These are phyloP conservation scores for Puccinellia tenuiflora DNA, from an alignment of 176 grass and related monocot genomes.

Conservation along the genomic window DNA sequence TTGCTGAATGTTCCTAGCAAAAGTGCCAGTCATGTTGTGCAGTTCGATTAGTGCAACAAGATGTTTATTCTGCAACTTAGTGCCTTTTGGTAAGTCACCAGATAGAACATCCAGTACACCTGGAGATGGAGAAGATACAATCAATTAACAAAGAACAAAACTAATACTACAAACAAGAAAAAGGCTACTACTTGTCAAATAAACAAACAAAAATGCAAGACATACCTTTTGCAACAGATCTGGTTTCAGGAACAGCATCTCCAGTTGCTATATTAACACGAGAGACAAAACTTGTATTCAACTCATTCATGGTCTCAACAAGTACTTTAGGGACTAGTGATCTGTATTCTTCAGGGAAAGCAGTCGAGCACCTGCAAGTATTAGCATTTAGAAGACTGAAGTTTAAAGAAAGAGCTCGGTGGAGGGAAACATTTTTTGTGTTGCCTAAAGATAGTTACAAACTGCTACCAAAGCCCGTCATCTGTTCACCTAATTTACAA, in stretches of 20 bases:
- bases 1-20: constrained; percentile 91
- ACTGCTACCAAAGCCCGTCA: neutral
- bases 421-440: neutral
- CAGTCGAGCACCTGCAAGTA: constrained; percentile 73
- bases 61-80: constrained; percentile 85
- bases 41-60: constrained; percentile 85
- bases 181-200: constrained; percentile 1
- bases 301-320: constrained; percentile 77
- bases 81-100: constrained; percentile 90
- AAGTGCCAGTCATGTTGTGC: constrained; percentile 91
- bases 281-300: constrained; percentile 78
- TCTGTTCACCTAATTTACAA: constrained; percentile 21
- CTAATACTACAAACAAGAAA: neutral
- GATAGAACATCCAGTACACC: constrained; percentile 94
- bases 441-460: neutral
- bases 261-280: constrained; percentile 85
- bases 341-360: constrained; percentile 91
- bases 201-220: constrained; percentile 1
- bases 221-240: constrained; percentile 86
- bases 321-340: constrained; percentile 90
- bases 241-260: constrained; percentile 95
- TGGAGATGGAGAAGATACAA: constrained; percentile 37
- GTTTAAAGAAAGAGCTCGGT: neutral
- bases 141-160: neutral
- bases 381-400: constrained; percentile 16